phyloP scores from a whole-genome alignment of 2,329 filamentous ascomycete species.

The Botrytis galanthina region DNA sequence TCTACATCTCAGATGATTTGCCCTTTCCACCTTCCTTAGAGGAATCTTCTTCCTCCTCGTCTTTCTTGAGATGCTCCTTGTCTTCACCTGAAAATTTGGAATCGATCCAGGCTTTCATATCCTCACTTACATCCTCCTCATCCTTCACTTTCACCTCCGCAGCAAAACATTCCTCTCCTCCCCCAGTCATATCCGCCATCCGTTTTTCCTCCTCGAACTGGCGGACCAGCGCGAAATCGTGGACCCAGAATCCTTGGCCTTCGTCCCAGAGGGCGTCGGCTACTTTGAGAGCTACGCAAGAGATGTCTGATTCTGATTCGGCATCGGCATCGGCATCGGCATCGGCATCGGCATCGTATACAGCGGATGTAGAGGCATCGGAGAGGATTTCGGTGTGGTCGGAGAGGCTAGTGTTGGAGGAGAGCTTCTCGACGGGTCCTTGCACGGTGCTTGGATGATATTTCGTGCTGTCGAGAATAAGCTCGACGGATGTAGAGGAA shows the following conservation, averaged over 20 bases:
- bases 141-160: neutral
- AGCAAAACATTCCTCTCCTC: neutral
- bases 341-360: no score
- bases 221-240: neutral
- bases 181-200: neutral
- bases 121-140: neutral
- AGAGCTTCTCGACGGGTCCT: no score
- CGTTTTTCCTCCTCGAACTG: neutral
- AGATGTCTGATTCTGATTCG: no score
- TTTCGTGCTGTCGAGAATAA: no score
- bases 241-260: neutral
- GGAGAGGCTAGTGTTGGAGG: no score
- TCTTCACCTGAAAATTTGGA: neutral
- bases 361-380: no score
- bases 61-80: fast-evolving
- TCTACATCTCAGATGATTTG: neutral
- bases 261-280: neutral
- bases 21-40: neutral
- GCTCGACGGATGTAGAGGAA: neutral
- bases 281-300: no score
- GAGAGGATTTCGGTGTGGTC: no score
- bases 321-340: no score
- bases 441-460: no score
- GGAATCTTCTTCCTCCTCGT: neutral
- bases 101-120: neutral